Evolutionary conservation across 192 early-diverging fungal genomes (phyloP).

Genomic region (Gamsiella multidivaricata): DNA sequence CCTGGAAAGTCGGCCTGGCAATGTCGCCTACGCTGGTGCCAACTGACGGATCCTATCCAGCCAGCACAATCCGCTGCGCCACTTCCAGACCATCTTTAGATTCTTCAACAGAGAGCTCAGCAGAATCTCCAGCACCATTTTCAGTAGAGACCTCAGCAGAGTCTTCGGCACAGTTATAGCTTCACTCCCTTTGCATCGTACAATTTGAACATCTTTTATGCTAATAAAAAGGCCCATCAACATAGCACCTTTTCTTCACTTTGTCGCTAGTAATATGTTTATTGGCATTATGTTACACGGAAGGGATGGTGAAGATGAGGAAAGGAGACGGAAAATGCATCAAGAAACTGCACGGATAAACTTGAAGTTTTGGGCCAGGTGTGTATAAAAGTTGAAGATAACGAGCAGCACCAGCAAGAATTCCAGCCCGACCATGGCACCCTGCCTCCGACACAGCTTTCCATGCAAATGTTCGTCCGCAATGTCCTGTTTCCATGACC

Average conservation of each 20-base stretch:
- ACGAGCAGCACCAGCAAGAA: slow-evolving; percentile 37
- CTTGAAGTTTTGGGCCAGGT: slow-evolving; percentile 45
- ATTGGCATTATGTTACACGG: too few relatives aligned
- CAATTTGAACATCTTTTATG: too few relatives aligned
- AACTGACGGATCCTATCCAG: slow-evolving; percentile 25
- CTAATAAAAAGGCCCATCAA: too few relatives aligned
- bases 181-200: neutral
- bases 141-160: neutral
- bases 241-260: too few relatives aligned
- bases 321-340: neutral
- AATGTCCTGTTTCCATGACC: slow-evolving; percentile 21
- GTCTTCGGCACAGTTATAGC: neutral
- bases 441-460: slow-evolving; percentile 37
- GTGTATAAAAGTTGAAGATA: slow-evolving; percentile 52
- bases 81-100: neutral
- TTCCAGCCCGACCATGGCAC: slow-evolving; percentile 49
- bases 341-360: slow-evolving; percentile 38
- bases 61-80: neutral
- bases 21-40: slow-evolving; percentile 53
- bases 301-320: neutral
- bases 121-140: neutral
- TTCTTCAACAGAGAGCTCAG: neutral
- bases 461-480: slow-evolving; percentile 11
- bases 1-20: slow-evolving; percentile 45
- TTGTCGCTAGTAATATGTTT: too few relatives aligned